Base-by-base conservation (phyloP, 345 rosid species). In the Psidium guajava region DNA sequence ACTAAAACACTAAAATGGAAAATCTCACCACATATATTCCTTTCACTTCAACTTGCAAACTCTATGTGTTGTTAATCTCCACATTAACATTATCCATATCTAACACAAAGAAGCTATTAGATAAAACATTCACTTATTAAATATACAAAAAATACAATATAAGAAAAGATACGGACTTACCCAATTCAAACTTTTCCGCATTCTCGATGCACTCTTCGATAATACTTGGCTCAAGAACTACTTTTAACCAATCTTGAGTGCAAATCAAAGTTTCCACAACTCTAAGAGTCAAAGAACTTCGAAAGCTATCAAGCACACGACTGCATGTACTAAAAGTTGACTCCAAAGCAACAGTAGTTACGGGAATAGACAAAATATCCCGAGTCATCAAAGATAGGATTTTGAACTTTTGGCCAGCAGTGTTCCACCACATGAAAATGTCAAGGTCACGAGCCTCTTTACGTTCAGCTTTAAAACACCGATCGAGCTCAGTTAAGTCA, bases 221-320 rank as follows among this genome's bases (percentile, higher is more conserved):
- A 58, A 25, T 5, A 58, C 5, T 58, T 0, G 3, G 5, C 8
- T 58, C 27, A 0, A 58, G 3, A 58, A n/a, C 4, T 11, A 1
- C 12, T 58, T 3, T 11, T 8, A 5, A 58, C 3, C 8, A 58
- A 2, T 25, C 32, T 58, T 58, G 0, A 25, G 32, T 58, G 28
- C 4, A n/a, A 58, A n/a, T 58, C 4, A 58, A 5, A 58, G 27
- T 16, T 58, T 58, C 3, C 8, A 58, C 0, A 0, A n/a, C 32
- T 58, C 1, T 58, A 11, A 1, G 0, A 58, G 16, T 58, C 15
- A 58, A 58, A 58, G 15, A 58, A 58, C 1, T 58, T 58, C 0
- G 13, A 58, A n/a, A 58, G 16, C 42, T 12, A 58, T n/a, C 16
- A 12, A n/a, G 8, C 16, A 25, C 64, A n/a, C 1, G 1, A 58